Base-by-base conservation (phyloP, 148 eudicot species). In the Camellia japonica region DNA sequence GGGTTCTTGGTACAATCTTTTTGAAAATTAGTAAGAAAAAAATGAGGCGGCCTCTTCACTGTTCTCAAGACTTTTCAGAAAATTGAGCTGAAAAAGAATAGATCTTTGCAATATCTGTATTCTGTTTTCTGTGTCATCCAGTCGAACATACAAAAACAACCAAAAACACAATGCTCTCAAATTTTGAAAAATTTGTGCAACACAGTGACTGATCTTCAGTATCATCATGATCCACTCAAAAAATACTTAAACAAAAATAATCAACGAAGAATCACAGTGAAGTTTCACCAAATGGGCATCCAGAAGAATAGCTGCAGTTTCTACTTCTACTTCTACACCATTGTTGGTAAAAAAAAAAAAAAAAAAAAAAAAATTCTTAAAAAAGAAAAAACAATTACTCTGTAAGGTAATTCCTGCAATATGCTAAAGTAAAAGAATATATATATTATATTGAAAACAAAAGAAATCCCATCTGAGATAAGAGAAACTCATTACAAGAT, bases 401-500 rank as follows among this genome's bases (percentile, higher is more conserved):
- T 30, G 38, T 30, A 30, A 30, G 38, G 38, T 30, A 30, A 18
- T 74, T 42, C 14, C 38, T 59, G 6, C 52, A 74, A 10, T 43
- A 16, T 30, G 6, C 14, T 41, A 74, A 52, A 15, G 13, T 16
- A 68, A 38, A 82, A 23, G 30, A 23, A 5, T 46, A 59, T 30
- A 75, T 20, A 42, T 55, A 23, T 64, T 30, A 30, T 30, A 23
- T 23, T 23, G 79, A 10, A 43, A 75, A n/a, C 38, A 46, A 68
- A 79, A 16, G 14, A 12, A 11, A 59, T 10, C 49, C 59, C 14
- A 51, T 30, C 38, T 30, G 38, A 56, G 54, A 74, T 41, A 43
- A 43, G 46, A 54, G 61, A 68, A 44, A 74, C 43, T 68, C 47
- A 60, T 89, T 94, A 94, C 99, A 87, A 87, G 87, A 90, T 94